Evolutionary conservation across 2,329 filamentous ascomycete species (phyloP).

Genomic region (Didymella segeticola): DNA sequence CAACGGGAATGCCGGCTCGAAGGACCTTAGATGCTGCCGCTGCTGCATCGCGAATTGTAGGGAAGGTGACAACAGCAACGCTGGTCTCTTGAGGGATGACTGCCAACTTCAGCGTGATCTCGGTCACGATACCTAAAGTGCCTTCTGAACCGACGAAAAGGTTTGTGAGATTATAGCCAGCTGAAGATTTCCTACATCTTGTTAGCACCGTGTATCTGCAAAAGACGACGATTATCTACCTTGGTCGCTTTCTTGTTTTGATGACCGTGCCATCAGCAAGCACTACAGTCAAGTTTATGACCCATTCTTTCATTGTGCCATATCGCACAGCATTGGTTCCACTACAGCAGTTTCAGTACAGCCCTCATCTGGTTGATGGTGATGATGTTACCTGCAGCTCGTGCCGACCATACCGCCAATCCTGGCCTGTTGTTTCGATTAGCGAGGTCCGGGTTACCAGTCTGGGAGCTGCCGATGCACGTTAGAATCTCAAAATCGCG

Average conservation of each 20-base stretch:
- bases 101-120: slow-evolving; percentile 80
- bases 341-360: slow-evolving; percentile 49
- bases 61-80: slow-evolving; percentile 81
- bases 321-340: slow-evolving; percentile 83
- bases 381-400: slow-evolving; percentile 57
- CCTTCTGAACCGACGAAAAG: slow-evolving; percentile 84
- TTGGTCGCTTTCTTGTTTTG: slow-evolving; percentile 78
- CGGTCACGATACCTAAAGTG: slow-evolving; percentile 80
- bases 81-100: slow-evolving; percentile 77
- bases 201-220: slow-evolving; percentile 1
- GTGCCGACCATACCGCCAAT: slow-evolving; percentile 86
- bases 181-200: slow-evolving; percentile 69
- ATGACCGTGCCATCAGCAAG: slow-evolving; percentile 79
- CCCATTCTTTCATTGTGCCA: slow-evolving; percentile 88
- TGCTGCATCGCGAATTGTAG: slow-evolving; percentile 76
- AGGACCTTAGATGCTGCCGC: slow-evolving; percentile 78
- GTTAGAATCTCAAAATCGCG: slow-evolving; percentile 1
- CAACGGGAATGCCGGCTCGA: slow-evolving; percentile 74
- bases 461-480: slow-evolving; percentile 20
- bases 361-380: background rate
- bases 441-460: slow-evolving; percentile 27
- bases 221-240: slow-evolving; percentile 43
- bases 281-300: slow-evolving; percentile 82
- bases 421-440: slow-evolving; percentile 60
- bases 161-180: slow-evolving; percentile 82